Evolutionary conservation across 352 stramenopile genomes (phyloP).

Genomic region (Halophytophthora polymorphica): DNA sequence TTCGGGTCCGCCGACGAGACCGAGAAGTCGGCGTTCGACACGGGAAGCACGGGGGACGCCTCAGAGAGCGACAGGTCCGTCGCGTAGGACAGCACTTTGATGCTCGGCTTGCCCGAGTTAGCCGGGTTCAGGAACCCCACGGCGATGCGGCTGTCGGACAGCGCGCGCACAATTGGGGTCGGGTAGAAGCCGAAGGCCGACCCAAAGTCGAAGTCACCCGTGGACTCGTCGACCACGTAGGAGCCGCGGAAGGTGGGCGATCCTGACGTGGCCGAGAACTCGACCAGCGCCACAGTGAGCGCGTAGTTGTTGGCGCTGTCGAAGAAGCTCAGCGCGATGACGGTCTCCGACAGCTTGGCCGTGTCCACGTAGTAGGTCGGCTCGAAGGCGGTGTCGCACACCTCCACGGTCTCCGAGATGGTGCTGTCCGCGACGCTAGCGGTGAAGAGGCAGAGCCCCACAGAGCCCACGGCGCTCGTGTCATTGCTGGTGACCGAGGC

Average conservation of each 20-base stretch:
- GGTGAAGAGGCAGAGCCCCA: slow-evolving; percentile 61
- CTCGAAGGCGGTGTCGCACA: slow-evolving; percentile 56
- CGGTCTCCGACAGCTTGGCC: slow-evolving; percentile 56
- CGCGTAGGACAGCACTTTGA: slow-evolving; percentile 71
- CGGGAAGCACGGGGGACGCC: slow-evolving; percentile 53
- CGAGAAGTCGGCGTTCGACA: slow-evolving; percentile 74
- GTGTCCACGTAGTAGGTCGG: slow-evolving; percentile 73
- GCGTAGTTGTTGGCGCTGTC: slow-evolving; percentile 73
- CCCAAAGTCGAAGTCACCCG: slow-evolving; percentile 68
- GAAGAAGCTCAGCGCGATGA: slow-evolving; percentile 65
- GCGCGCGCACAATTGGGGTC: slow-evolving; percentile 50
- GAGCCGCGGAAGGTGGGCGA: slow-evolving; percentile 62
- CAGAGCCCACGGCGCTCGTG: slow-evolving; percentile 36
- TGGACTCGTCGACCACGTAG: slow-evolving; percentile 62
- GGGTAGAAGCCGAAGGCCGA: slow-evolving; percentile 62
- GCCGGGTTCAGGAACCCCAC: slow-evolving; percentile 76
- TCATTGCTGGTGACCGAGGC: slow-evolving; percentile 38
- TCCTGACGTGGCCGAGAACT: slow-evolving; percentile 56
- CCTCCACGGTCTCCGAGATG: slow-evolving; percentile 23
- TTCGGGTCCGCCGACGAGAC: slow-evolving; percentile 51
- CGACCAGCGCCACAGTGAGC: slow-evolving; percentile 61
- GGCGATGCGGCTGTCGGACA: slow-evolving; percentile 53
- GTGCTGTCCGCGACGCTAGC: slow-evolving; percentile 28
- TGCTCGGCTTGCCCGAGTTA: slow-evolving; percentile 65
- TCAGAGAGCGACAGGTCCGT: slow-evolving; percentile 50